Conservation (phyloP, 2,329 filamentous ascomycete genomes). For the Talaromyces sp. region DNA sequence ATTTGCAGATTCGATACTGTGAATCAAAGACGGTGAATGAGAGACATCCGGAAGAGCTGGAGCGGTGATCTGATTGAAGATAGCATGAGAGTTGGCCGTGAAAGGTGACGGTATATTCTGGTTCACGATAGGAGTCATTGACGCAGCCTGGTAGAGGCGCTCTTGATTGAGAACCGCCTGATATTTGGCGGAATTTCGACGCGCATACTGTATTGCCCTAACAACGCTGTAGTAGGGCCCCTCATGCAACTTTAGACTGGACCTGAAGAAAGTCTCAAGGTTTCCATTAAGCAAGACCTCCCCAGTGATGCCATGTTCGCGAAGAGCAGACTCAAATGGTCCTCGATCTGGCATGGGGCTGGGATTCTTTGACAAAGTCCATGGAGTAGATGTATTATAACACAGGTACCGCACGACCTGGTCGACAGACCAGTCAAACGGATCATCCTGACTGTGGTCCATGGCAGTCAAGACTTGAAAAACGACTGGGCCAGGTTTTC, state of each 20-base stretch:
- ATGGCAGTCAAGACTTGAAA: slow-evolving; percentile 14
- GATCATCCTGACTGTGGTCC: slow-evolving; percentile 47
- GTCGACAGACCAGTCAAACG: slow-evolving; percentile 67
- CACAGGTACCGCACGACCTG: slow-evolving; percentile 64
- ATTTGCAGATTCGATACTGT: neutral
- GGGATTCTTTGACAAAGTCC: slow-evolving; percentile 25
- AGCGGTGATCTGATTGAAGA: neutral
- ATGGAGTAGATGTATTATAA: slow-evolving; percentile 42
- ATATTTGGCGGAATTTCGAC: slow-evolving; percentile 5
- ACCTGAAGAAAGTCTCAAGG: slow-evolving; percentile 5
- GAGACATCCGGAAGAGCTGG: neutral
- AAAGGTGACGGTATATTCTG: neutral
- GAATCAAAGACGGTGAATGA: neutral
- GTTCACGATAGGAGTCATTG: slow-evolving; percentile 6
- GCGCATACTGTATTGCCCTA: slow-evolving; percentile 8
- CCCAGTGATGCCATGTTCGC: slow-evolving; percentile 62
- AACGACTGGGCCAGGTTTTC: neutral
- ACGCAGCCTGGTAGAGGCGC: slow-evolving; percentile 1
- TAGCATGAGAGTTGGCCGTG: neutral
- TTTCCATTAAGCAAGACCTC: slow-evolving; percentile 42
- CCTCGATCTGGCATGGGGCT: slow-evolving; percentile 47
- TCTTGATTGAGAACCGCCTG: slow-evolving; percentile 2
- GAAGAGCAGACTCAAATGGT: slow-evolving; percentile 51
- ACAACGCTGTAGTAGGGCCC: slow-evolving; percentile 9
- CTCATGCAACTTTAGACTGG: slow-evolving; percentile 7